These are phyloP conservation scores for Teratosphaeria epicoccoides DNA, from an alignment of 2,329 filamentous ascomycete species.

Conservation along the genomic window DNA sequence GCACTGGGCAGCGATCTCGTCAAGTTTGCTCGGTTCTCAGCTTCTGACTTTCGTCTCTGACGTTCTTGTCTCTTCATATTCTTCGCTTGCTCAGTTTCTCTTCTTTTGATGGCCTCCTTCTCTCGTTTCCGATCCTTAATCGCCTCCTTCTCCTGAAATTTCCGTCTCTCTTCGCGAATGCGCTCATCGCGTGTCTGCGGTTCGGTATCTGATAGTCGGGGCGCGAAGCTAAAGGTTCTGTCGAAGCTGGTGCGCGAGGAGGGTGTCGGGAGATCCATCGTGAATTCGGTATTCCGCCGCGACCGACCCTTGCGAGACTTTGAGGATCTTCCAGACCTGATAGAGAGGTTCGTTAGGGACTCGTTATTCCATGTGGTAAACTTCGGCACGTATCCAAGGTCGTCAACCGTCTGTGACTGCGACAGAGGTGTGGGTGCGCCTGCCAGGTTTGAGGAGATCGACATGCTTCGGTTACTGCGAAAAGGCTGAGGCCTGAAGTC, in stretches of 20 bases:
- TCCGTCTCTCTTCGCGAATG: conserved; percentile 45
- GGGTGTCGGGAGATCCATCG: conserved; percentile 40
- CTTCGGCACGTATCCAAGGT: conserved; percentile 34
- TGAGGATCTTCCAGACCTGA: conserved; percentile 30
- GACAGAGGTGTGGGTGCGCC: conserved; percentile 21
- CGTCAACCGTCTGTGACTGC: conserved; percentile 24
- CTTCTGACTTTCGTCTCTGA: conserved; percentile 32
- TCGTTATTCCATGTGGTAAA: conserved; percentile 36
- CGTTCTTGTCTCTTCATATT: conserved; percentile 34
- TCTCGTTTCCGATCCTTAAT: conserved; percentile 46
- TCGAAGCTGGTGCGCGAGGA: conserved; percentile 48
- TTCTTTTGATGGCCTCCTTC: conserved; percentile 39
- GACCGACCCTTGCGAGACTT: conserved; percentile 26
- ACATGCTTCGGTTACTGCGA: conserved; percentile 32
- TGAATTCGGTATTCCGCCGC: conserved; percentile 40
- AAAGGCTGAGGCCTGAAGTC: conserved; percentile 30
- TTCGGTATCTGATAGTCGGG: conserved; percentile 37
- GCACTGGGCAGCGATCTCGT: conserved; percentile 2
- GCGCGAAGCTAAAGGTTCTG: conserved; percentile 42
- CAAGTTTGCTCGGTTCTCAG: conserved; percentile 6
- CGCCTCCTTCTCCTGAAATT: conserved; percentile 50
- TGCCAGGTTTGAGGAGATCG: conserved; percentile 29
- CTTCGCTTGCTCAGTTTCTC: conserved; percentile 34
- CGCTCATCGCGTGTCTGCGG: conserved; percentile 44
- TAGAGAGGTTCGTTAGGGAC: conserved; percentile 44